phyloP scores from a whole-genome alignment of 345 rosid species.

The Brassica cretica region DNA sequence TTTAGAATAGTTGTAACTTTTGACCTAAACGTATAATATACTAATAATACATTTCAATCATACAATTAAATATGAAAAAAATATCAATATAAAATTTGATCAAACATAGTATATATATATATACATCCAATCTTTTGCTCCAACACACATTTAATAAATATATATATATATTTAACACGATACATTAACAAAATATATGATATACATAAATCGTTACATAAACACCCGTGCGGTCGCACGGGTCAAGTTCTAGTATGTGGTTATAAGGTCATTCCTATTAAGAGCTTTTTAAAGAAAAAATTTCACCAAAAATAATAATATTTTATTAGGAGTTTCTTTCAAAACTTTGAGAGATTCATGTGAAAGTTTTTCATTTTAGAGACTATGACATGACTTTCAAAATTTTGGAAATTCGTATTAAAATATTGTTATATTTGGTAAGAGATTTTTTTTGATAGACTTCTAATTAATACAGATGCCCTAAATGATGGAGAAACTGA shows the following conservation, averaged over 20 bases:
- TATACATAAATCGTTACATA: too few species aligned
- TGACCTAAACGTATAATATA: too few species aligned
- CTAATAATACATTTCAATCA: too few species aligned
- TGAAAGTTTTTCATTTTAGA: neutral
- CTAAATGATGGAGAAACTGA: neutral
- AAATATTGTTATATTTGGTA: neutral
- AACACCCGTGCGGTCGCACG: too few species aligned
- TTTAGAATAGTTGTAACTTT: too few species aligned
- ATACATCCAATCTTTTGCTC: too few species aligned
- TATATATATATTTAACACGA: too few species aligned
- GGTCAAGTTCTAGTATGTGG: neutral
- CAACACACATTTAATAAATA: too few species aligned
- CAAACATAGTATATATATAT: too few species aligned
- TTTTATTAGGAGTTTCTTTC: neutral
- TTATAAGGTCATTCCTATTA: neutral
- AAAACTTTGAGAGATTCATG: neutral
- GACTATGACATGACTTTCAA: neutral
- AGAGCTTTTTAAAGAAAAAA: neutral
- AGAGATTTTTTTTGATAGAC: neutral
- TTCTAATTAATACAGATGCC: neutral
- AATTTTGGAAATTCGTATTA: neutral
- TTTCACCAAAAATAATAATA: neutral
- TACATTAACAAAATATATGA: too few species aligned
- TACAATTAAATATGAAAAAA: too few species aligned
- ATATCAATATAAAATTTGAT: too few species aligned